Evolutionary conservation across 345 rosid species (phyloP).

Genomic region (Barbarea vulgaris): DNA sequence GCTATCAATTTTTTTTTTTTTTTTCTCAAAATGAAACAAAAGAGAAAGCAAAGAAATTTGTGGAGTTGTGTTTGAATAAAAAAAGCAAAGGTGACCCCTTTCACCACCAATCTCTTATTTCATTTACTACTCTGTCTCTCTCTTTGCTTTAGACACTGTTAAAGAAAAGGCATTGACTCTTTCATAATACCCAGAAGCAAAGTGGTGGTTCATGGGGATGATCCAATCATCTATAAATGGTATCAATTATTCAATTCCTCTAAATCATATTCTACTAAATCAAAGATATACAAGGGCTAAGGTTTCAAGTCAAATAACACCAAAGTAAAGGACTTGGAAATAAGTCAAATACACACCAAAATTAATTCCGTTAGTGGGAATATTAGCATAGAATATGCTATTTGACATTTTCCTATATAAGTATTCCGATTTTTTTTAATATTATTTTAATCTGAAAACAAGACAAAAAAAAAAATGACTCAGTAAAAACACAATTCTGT

Average conservation of each 20-base stretch:
- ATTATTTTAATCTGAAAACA: constrained; percentile 1
- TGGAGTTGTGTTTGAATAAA: constrained; percentile 31
- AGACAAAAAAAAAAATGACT: constrained; percentile 29
- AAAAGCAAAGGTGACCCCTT: constrained; percentile 48
- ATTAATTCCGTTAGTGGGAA: constrained; percentile 29
- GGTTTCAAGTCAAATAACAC: constrained; percentile 22
- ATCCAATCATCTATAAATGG: constrained; percentile 19
- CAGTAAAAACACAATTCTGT: constrained; percentile 28
- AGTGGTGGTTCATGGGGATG: constrained; percentile 29
- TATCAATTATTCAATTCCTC: constrained; percentile 10
- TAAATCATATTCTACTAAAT: constrained; percentile 12
- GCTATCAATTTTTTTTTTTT: not conserved
- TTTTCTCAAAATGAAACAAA: constrained; percentile 6
- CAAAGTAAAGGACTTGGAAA: constrained; percentile 1
- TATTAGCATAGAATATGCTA: constrained; percentile 32
- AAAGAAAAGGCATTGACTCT: constrained; percentile 71
- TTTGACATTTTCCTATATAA: not conserved
- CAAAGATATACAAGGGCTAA: not conserved
- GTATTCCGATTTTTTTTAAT: not conserved
- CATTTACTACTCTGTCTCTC: constrained; percentile 37
- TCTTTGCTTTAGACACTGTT: constrained; percentile 47
- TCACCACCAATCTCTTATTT: constrained; percentile 40
- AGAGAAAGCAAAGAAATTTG: not conserved
- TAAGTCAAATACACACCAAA: constrained; percentile 22
- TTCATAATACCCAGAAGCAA: constrained; percentile 38